These are phyloP conservation scores for Clarkia xantiana DNA, from an alignment of 345 rosid species.

Conservation along the genomic window DNA sequence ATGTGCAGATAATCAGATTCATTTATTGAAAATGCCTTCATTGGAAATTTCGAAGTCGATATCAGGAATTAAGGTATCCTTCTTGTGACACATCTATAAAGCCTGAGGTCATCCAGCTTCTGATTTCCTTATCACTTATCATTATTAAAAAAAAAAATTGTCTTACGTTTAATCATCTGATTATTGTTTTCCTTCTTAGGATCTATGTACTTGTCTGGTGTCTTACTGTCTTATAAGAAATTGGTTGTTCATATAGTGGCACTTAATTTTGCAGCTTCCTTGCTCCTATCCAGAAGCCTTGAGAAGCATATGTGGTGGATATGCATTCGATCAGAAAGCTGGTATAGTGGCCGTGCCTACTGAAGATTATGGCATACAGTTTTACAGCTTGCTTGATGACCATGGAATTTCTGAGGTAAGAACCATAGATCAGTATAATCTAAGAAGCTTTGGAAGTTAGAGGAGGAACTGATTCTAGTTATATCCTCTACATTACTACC, in stretches of 20 bases:
- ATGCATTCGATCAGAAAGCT: conserved; percentile 50
- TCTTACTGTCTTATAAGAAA: too few relatives aligned
- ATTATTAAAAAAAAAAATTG: too few relatives aligned
- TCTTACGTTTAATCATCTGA: too few relatives aligned
- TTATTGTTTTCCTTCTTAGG: too few relatives aligned
- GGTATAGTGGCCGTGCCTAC: conserved; percentile 73
- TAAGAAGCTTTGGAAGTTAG: background rate
- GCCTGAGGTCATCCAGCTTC: too few relatives aligned
- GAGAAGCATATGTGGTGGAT: conserved; percentile 30
- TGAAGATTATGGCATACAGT: conserved; percentile 66
- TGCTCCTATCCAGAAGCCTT: conserved; percentile 40
- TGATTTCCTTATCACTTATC: too few relatives aligned
- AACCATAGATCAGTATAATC: background rate
- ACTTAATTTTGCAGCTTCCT: conserved; percentile 48
- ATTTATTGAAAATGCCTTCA: conserved; percentile 76
- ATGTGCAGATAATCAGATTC: conserved; percentile 96
- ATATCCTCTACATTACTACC: background rate
- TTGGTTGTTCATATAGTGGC: too few relatives aligned
- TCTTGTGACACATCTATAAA: background rate
- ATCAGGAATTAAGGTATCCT: conserved; percentile 81
- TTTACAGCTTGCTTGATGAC: conserved; percentile 76
- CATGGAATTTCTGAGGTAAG: conserved; percentile 73
- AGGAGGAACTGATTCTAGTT: background rate
- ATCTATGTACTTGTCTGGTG: too few relatives aligned
- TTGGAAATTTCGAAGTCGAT: conserved; percentile 74